phyloP scores from a whole-genome alignment of 1,139 yeast genomes.

The Saccharomycopsis crataegensis region DNA sequence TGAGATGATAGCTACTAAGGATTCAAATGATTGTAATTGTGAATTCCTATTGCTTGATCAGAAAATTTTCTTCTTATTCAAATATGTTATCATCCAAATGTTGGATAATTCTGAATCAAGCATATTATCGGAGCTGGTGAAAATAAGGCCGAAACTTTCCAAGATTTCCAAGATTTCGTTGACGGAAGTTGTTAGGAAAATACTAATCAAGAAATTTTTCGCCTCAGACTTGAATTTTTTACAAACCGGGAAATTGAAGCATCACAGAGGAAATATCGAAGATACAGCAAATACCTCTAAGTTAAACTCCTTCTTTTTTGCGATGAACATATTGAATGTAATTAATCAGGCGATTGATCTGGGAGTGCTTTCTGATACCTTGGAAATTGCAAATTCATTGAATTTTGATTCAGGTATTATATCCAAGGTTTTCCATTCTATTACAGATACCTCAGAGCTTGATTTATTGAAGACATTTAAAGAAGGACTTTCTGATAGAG shows the following conservation, averaged over 20 bases:
- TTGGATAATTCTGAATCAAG: not conserved
- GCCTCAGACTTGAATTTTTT: no score
- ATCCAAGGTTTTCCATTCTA: not conserved
- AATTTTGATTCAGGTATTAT: not conserved
- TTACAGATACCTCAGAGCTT: not conserved
- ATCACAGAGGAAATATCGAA: no score
- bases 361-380: no score
- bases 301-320: no score
- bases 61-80: not conserved
- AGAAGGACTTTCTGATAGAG: no score
- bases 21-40: not conserved
- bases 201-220: not conserved
- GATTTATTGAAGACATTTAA: not conserved
- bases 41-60: not conserved
- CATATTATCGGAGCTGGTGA: not conserved
- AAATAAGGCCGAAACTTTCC: not conserved
- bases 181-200: constrained; percentile 3
- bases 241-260: no score
- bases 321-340: no score
- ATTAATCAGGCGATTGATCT: no score
- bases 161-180: constrained; percentile 1
- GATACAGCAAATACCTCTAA: no score
- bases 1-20: not conserved
- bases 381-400: not conserved
- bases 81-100: not conserved